Evolutionary conservation across 768 basidiomycete species (phyloP), one percentile per base, ranked within the genome.

Genomic region (Pluteus cervinus): DNA sequence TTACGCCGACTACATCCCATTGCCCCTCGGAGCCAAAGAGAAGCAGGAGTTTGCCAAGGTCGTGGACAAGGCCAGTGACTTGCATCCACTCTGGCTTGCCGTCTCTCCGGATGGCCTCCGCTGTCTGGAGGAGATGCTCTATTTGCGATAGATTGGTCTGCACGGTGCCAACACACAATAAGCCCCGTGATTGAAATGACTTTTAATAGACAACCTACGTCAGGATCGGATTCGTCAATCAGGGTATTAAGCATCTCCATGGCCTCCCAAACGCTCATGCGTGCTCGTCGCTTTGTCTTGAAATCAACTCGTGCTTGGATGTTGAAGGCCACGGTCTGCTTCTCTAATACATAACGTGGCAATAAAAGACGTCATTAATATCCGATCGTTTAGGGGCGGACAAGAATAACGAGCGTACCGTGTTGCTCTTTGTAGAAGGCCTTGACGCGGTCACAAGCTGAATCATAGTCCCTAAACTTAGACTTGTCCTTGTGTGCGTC

Each of bases 61-160:
- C 90, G 51, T 93, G 90, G 26, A 91, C 72, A 14, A 92, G 73
- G 3, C 89, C 89, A 21, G 85, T 76, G 39, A 89, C 75, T 65
- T 89, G 86, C 87, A 90, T 89, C 87, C 87, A 90, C 45, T 91
- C 87, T 0, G 87, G 88, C 53, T 87, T 86, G 0, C 86, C 87
- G 44, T 90, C 88, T 16, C 74, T 68, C 30, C 88, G 73, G 46
- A 91, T 89, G 8, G 88, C 86, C 51, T 91, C 88, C n/a, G 88
- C 88, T 0, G 88, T 91, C 53, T 93, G 91, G 1, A 93, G 70
- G 3, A 93, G 70, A 54, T 94, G 91, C 49, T 91, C 86, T 22
- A 94, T 91, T 62, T 94, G 90, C 24, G 86, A 79, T 20, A 86
- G 59, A 45, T 64, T 68, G 2, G 85, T 86, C 85, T 87, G 52